Percentiles rank a stretch among this genome's conserved stretches.
Conservation (phyloP, 2,329 filamentous ascomycete genomes). For the Sordariomycetes sp. region DNA sequence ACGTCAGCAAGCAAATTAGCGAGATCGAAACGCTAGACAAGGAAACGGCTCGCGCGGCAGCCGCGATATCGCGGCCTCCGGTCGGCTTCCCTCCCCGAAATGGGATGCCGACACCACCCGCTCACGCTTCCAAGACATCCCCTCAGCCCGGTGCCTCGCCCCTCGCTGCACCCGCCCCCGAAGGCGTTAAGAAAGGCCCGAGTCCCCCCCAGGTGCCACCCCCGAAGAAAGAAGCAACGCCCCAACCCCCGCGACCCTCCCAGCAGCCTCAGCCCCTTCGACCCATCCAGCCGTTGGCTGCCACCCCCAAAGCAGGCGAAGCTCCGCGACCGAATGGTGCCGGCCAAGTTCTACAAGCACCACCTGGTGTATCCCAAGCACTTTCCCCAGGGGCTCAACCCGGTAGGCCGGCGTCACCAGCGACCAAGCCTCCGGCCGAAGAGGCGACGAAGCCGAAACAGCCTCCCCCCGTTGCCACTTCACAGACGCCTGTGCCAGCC, state of each 20-base stretch:
- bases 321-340: constrained; percentile 1
- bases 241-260: neutral
- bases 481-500: neutral
- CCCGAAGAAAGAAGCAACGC: neutral
- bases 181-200: constrained; percentile 6
- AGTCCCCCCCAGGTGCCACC: neutral
- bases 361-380: constrained; percentile 1
- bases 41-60: neutral
- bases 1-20: constrained; percentile 1
- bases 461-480: neutral
- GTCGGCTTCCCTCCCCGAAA: neutral
- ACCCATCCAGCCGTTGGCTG: neutral
- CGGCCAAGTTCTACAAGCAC: constrained; percentile 3
- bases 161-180: constrained; percentile 5
- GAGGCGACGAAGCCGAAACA: constrained; percentile 1
- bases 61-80: neutral
- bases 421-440: neutral
- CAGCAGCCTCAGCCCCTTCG: constrained; percentile 3
- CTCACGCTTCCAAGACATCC: neutral
- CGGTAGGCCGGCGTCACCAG: neutral
- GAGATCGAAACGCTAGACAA: constrained; percentile 1
- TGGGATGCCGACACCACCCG: neutral
- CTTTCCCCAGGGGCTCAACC: neutral
- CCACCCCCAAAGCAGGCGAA: neutral
- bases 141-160: constrained; percentile 3